Conservation (phyloP, 495 filamentous ascomycete genomes). For the Aspergillus nanangensis region DNA sequence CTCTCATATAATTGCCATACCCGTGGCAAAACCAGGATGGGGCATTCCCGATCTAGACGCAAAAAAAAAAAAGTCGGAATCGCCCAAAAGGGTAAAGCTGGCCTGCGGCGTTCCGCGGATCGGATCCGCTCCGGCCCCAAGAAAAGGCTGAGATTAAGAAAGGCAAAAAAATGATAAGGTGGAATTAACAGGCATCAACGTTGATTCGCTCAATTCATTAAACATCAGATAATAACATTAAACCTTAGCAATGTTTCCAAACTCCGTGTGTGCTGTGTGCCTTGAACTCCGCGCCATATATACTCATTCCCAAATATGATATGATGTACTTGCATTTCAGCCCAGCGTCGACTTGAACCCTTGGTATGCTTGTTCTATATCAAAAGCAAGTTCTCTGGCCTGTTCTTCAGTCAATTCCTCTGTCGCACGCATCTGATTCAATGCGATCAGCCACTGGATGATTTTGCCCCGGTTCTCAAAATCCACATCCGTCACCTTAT, state of each 20-base stretch:
- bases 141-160: no score
- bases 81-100: constrained; percentile 37
- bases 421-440: constrained; percentile 96
- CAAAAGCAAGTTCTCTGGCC: constrained; percentile 78
- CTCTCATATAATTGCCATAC: constrained; percentile 7
- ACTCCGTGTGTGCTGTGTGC: no score
- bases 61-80: constrained; percentile 37
- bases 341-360: constrained; percentile 77
- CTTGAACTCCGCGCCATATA: no score
- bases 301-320: constrained; percentile 2
- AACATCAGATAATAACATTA: no score
- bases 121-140: constrained; percentile 13
- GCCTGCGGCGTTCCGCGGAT: constrained; percentile 29
- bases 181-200: no score
- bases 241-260: no score
- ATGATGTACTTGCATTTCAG: constrained; percentile 14
- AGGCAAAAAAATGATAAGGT: no score
- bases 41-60: no score
- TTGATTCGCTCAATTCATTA: no score
- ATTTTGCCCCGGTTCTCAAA: constrained; percentile 96
- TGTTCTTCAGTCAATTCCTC: constrained; percentile 87
- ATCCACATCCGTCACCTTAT: constrained; percentile 88
- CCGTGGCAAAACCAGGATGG: constrained; percentile 18
- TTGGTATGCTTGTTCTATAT: constrained; percentile 86
- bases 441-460: constrained; percentile 92